A percentile compares a stretch with the other conserved stretches of the same genome.
Conservation (phyloP, 176 grass and related monocot species). For the Pontederia crassipes region DNA sequence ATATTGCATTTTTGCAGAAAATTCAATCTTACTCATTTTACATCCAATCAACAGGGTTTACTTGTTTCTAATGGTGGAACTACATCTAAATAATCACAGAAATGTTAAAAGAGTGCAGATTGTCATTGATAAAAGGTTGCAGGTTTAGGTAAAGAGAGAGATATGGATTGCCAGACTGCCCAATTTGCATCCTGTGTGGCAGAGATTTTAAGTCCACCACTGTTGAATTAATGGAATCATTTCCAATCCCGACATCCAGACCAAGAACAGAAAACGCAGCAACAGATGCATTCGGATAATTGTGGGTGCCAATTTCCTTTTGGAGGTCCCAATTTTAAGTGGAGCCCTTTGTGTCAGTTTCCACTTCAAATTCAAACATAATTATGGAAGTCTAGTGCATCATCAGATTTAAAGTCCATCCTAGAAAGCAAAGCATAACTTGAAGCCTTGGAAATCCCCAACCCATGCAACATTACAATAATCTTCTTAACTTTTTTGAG, state of each 20-base stretch:
- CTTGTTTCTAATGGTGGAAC: too few relatives aligned
- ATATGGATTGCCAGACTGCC: neutral
- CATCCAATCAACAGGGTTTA: too few relatives aligned
- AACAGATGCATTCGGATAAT: slow-evolving; percentile 8
- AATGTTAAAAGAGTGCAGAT: too few relatives aligned
- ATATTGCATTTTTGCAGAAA: too few relatives aligned
- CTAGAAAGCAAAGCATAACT: neutral
- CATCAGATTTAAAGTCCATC: neutral
- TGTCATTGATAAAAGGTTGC: neutral
- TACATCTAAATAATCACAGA: too few relatives aligned
- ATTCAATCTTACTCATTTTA: too few relatives aligned
- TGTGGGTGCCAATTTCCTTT: slow-evolving; percentile 14
- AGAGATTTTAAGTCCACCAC: neutral
- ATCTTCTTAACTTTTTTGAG: neutral
- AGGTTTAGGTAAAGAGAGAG: neutral
- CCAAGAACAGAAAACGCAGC: slow-evolving; percentile 15
- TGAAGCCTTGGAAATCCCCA: slow-evolving; percentile 11
- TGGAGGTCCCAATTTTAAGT: neutral
- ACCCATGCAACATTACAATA: slow-evolving; percentile 10
- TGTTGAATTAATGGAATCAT: slow-evolving; percentile 6
- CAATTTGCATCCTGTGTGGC: slow-evolving; percentile 19
- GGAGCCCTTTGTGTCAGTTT: neutral
- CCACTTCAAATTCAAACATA: neutral
- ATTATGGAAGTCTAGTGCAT: neutral
- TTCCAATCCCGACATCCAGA: slow-evolving; percentile 13